These are phyloP conservation scores for Talaromyces sp. DNA, from an alignment of 2,329 filamentous ascomycete species.

Conservation along the genomic window DNA sequence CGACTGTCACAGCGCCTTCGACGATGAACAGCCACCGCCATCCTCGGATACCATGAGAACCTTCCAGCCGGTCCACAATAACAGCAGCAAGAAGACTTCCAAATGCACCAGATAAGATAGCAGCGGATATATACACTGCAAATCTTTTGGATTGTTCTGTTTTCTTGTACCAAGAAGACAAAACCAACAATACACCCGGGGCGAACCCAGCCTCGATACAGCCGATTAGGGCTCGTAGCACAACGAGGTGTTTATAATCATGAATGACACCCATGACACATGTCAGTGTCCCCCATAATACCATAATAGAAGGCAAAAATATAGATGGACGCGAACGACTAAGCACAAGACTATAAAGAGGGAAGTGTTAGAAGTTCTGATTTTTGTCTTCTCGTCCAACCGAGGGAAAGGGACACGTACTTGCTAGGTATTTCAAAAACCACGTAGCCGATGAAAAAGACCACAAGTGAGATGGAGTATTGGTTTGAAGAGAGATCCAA, in stretches of 20 bases:
- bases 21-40: slow-evolving; percentile 28
- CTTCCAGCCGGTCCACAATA: slow-evolving; percentile 20
- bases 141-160: slow-evolving; percentile 22
- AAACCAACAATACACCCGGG: slow-evolving; percentile 28
- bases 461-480: slow-evolving; percentile 48
- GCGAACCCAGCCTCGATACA: slow-evolving; percentile 27
- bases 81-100: slow-evolving; percentile 21
- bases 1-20: slow-evolving; percentile 19
- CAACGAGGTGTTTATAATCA: slow-evolving; percentile 21
- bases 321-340: slow-evolving; percentile 49
- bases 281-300: slow-evolving; percentile 19
- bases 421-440: slow-evolving; percentile 51
- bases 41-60: slow-evolving; percentile 16
- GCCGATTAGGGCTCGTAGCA: slow-evolving; percentile 22
- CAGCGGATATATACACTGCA: slow-evolving; percentile 17
- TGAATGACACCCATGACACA: slow-evolving; percentile 20
- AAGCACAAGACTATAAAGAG: slow-evolving; percentile 31
- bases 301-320: slow-evolving; percentile 32
- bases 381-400: no score
- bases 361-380: no score
- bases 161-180: slow-evolving; percentile 29
- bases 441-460: slow-evolving; percentile 51
- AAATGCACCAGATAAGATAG: slow-evolving; percentile 18
- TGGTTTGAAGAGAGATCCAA: slow-evolving; percentile 39
- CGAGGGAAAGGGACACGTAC: neutral